phyloP scores from a whole-genome alignment of 495 filamentous ascomycete genomes.

The Hypoxylon fuscum region DNA sequence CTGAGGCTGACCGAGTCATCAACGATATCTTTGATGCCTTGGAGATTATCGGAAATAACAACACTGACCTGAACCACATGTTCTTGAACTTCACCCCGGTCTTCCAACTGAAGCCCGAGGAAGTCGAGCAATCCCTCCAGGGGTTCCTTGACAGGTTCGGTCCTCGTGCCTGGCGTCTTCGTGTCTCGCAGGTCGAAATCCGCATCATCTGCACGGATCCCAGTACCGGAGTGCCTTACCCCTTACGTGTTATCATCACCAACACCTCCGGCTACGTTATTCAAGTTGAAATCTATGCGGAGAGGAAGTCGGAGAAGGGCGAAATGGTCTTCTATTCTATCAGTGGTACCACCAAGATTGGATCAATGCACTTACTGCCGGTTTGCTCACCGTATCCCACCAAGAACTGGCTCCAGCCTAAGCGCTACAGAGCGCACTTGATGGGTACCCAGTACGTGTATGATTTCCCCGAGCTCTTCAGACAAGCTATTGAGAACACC shows the following conservation, averaged over 20 bases:
- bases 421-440: slow-evolving; percentile 97
- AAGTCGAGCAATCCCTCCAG: slow-evolving; percentile 92
- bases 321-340: slow-evolving; percentile 99
- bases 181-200: slow-evolving; percentile 97
- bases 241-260: slow-evolving; percentile 94
- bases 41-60: slow-evolving; percentile 98
- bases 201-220: slow-evolving; percentile 97
- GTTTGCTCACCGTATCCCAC: slow-evolving; percentile 94
- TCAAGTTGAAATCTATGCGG: slow-evolving; percentile 95
- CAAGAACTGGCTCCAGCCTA: slow-evolving; percentile 98
- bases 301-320: slow-evolving; percentile 95
- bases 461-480: slow-evolving; percentile 99
- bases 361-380: slow-evolving; percentile 91
- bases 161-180: slow-evolving; percentile 92
- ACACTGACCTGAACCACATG: slow-evolving; percentile 99
- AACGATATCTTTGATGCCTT: slow-evolving; percentile 97
- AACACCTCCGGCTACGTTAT: slow-evolving; percentile 99
- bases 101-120: slow-evolving; percentile 87
- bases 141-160: slow-evolving; percentile 97
- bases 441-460: slow-evolving; percentile 99
- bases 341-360: slow-evolving; percentile 91
- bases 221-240: slow-evolving; percentile 83
- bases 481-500: slow-evolving; percentile 96
- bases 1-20: slow-evolving; percentile 94
- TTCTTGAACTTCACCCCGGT: slow-evolving; percentile 99